Conservation (phyloP, 1,284 basidiomycete genomes). For the Thecaphora frezii region DNA sequence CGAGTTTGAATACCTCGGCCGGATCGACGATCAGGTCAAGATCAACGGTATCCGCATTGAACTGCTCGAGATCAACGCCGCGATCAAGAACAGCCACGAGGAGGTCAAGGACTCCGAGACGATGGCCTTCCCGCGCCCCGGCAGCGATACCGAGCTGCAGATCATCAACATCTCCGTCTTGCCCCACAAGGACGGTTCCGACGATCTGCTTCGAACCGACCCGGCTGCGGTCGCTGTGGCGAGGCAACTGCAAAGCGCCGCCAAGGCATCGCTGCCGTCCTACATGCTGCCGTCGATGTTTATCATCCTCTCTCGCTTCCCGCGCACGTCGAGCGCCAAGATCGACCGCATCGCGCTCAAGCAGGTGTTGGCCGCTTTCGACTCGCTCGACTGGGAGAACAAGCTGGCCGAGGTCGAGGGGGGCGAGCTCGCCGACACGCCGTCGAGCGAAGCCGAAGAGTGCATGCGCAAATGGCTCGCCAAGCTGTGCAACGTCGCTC, state of each 20-base stretch:
- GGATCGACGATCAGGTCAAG: slow-evolving; percentile 61
- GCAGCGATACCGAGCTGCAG: slow-evolving; percentile 35
- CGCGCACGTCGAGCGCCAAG: slow-evolving; percentile 60
- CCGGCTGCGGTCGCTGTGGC: slow-evolving; percentile 38
- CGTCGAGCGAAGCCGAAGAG: slow-evolving; percentile 19
- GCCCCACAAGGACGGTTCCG: slow-evolving; percentile 13
- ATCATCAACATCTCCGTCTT: slow-evolving; percentile 58
- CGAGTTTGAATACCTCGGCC: slow-evolving; percentile 59
- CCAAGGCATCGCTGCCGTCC: slow-evolving; percentile 43
- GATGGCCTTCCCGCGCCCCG: slow-evolving; percentile 44
- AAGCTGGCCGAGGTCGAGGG: slow-evolving; percentile 28
- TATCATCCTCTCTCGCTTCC: slow-evolving; percentile 56
- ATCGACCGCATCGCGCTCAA: slow-evolving; percentile 58
- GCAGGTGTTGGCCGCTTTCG: slow-evolving; percentile 42
- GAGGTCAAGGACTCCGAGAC: slow-evolving; percentile 54
- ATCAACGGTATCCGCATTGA: slow-evolving; percentile 61
- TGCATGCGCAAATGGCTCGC: slow-evolving; percentile 33
- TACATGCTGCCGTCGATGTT: slow-evolving; percentile 59
- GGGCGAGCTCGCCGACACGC: slow-evolving; percentile 12
- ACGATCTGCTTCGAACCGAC: slow-evolving; percentile 38
- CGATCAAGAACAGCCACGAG: slow-evolving; percentile 48
- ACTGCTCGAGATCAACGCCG: slow-evolving; percentile 60
- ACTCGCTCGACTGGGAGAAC: slow-evolving; percentile 53
- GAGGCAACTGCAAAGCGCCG: slow-evolving; percentile 31
- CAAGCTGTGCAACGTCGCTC: slow-evolving; percentile 39